These are phyloP conservation scores for Oxalis stricta DNA, from an alignment of 441 rosid species.

Conservation along the genomic window DNA sequence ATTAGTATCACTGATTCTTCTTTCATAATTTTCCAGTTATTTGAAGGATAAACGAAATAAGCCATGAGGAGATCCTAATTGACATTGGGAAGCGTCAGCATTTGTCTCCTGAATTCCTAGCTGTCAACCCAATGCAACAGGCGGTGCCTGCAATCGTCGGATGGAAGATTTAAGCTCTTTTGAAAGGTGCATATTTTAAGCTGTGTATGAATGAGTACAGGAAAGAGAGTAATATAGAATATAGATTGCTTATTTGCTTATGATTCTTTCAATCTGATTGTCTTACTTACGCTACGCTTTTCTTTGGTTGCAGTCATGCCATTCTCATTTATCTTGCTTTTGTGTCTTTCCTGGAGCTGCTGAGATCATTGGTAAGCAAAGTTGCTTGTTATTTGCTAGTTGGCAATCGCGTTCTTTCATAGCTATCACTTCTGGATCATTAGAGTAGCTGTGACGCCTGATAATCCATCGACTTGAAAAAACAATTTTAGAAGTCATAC, in stretches of 20 bases:
- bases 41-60: constrained; percentile 52
- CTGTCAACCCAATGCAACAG: constrained; percentile 52
- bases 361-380: constrained; percentile 70
- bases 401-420: too few relatives aligned
- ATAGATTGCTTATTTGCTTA: background rate
- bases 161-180: constrained; percentile 75
- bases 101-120: constrained; percentile 57
- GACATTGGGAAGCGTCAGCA: constrained; percentile 45
- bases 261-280: background rate
- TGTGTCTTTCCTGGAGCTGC: constrained; percentile 67
- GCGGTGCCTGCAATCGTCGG: constrained; percentile 72
- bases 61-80: constrained; percentile 52
- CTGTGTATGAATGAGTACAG: too few relatives aligned
- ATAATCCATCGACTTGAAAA: too few relatives aligned
- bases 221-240: too few relatives aligned
- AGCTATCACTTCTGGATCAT: too few relatives aligned
- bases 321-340: constrained; percentile 67
- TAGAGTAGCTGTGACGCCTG: too few relatives aligned
- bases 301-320: constrained; percentile 48
- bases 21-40: background rate
- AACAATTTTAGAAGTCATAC: background rate
- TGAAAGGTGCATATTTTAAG: too few relatives aligned
- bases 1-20: background rate
- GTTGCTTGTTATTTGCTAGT: background rate
- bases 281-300: background rate